These are phyloP conservation scores for Mycena galopus DNA, from an alignment of 768 basidiomycete species.

Conservation along the genomic window DNA sequence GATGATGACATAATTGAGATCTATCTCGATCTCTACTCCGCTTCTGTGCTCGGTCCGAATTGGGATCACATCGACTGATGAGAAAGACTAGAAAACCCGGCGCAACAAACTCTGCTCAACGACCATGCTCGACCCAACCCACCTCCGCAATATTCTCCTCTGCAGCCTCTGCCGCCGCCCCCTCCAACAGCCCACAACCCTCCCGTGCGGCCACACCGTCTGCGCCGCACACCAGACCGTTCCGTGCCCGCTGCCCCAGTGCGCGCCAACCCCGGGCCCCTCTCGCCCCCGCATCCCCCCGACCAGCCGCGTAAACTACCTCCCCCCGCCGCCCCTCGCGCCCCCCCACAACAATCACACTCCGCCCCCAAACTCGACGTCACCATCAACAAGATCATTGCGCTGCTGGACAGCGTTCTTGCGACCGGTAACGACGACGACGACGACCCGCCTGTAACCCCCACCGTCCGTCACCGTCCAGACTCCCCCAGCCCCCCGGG, in stretches of 20 bases:
- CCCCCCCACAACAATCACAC: conserved; percentile 28
- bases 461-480: conserved; percentile 27
- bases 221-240: conserved; percentile 68
- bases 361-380: conserved; percentile 58
- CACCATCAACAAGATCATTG: conserved; percentile 67
- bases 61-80: neutral
- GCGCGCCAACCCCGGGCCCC: conserved; percentile 39
- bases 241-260: conserved; percentile 51
- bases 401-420: conserved; percentile 51
- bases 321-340: conserved; percentile 46
- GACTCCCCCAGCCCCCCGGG: neutral
- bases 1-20: too few species aligned
- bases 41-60: too few species aligned
- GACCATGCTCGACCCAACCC: conserved; percentile 28
- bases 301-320: conserved; percentile 50
- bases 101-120: neutral
- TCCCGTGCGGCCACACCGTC: conserved; percentile 88
- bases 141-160: conserved; percentile 51
- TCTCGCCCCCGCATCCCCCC: conserved; percentile 56
- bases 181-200: conserved; percentile 73
- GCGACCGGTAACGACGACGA: conserved; percentile 44
- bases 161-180: conserved; percentile 72
- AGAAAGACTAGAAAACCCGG: neutral
- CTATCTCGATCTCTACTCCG: too few species aligned
- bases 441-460: conserved; percentile 13